Conservation (phyloP, 192 early-diverging fungal species). For the Entomortierella parvispora region DNA sequence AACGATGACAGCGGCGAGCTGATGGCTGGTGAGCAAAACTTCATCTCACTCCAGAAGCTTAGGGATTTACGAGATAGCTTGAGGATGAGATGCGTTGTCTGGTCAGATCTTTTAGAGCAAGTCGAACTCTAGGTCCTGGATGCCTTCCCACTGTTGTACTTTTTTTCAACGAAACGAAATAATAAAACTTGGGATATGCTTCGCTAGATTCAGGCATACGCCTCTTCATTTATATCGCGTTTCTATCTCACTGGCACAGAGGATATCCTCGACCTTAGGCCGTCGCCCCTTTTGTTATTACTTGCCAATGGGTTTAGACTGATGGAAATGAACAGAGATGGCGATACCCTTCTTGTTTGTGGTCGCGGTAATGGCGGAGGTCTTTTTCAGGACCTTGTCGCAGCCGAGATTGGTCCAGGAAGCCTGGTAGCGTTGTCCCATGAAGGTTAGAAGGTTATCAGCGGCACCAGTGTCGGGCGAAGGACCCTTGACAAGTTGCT, state of each 20-base stretch:
- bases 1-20: not conserved
- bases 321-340: slow-evolving; percentile 24
- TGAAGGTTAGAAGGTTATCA: slow-evolving; percentile 26
- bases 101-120: slow-evolving; percentile 7
- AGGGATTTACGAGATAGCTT: too few relatives aligned
- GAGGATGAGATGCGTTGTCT: not conserved
- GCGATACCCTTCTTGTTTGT: slow-evolving; percentile 14
- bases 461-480: slow-evolving; percentile 13
- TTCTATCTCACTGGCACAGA: too few relatives aligned
- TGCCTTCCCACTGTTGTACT: too few relatives aligned
- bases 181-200: too few relatives aligned
- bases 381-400: slow-evolving; percentile 27
- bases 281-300: too few relatives aligned
- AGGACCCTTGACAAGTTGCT: not conserved
- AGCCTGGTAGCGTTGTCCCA: slow-evolving; percentile 37
- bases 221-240: too few relatives aligned
- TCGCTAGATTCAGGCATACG: too few relatives aligned
- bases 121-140: too few relatives aligned
- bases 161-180: too few relatives aligned
- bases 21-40: slow-evolving; percentile 1
- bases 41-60: too few relatives aligned
- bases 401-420: slow-evolving; percentile 44
- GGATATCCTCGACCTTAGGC: too few relatives aligned
- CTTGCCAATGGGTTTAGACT: slow-evolving; percentile 35
- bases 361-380: slow-evolving; percentile 27